phyloP scores from a whole-genome alignment of 805 yeast species.

The Suhomyces faveliae region DNA sequence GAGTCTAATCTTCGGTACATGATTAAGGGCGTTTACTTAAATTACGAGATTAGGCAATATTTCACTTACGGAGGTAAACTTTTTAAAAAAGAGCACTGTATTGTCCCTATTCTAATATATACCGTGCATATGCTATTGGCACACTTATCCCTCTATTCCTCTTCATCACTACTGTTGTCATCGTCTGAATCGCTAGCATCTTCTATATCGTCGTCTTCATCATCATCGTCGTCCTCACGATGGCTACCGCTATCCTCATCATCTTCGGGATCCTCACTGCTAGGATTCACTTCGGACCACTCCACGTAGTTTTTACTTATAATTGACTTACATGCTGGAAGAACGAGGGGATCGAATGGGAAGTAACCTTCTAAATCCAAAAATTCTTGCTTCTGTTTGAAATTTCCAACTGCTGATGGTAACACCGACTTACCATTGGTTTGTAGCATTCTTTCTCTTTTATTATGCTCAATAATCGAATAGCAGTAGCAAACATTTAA shows the following conservation, averaged over 20 bases:
- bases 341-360: conserved; percentile 89
- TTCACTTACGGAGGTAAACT: no score
- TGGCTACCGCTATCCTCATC: conserved; percentile 32
- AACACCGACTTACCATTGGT: conserved; percentile 34
- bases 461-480: conserved; percentile 87
- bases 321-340: conserved; percentile 57
- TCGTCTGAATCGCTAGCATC: conserved; percentile 14
- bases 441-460: conserved; percentile 60
- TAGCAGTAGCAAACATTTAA: conserved; percentile 91
- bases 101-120: not conserved
- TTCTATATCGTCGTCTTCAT: conserved; percentile 18
- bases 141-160: conserved; percentile 3
- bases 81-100: not conserved
- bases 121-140: not conserved
- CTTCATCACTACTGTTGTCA: conserved; percentile 23
- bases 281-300: conserved; percentile 59
- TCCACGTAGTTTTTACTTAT: conserved; percentile 61
- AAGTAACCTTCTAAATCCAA: conserved; percentile 90
- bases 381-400: conserved; percentile 73
- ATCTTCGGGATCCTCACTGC: conserved; percentile 63
- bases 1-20: not conserved
- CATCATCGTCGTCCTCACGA: conserved; percentile 25
- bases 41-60: not conserved
- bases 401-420: conserved; percentile 38
- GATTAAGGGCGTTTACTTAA: not conserved